Conservation (phyloP, 257 asterid genomes). For the Salvia miltiorrhiza region DNA sequence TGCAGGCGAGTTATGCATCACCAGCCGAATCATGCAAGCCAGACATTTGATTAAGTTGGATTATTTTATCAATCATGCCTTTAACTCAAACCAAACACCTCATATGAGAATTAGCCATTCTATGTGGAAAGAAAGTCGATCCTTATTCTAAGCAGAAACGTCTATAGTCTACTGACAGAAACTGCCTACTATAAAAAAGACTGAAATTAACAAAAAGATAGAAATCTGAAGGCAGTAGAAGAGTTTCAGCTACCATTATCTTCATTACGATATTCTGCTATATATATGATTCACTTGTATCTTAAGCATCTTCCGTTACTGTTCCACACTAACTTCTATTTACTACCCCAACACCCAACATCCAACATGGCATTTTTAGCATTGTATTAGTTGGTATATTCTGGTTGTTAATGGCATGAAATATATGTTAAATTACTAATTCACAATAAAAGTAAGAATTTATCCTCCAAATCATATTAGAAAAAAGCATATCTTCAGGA, state of each 20-base stretch:
- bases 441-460: neutral
- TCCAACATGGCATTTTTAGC: neutral
- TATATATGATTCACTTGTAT: no score
- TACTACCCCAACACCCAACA: neutral
- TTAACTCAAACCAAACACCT: no score
- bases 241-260: no score
- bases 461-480: neutral
- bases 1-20: no score
- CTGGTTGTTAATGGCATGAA: neutral
- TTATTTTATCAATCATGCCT: no score
- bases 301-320: no score
- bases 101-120: neutral
- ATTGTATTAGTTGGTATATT: neutral
- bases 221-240: neutral
- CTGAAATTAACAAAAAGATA: neutral
- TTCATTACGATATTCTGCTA: no score
- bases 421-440: neutral
- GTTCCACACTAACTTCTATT: no score
- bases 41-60: no score
- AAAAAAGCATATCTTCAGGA: neutral
- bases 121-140: neutral
- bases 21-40: no score
- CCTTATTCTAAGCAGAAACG: neutral
- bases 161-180: neutral
- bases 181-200: neutral